Evolutionary conservation across 1,284 basidiomycete genomes (phyloP).

Genomic region (Puccinia horiana): DNA sequence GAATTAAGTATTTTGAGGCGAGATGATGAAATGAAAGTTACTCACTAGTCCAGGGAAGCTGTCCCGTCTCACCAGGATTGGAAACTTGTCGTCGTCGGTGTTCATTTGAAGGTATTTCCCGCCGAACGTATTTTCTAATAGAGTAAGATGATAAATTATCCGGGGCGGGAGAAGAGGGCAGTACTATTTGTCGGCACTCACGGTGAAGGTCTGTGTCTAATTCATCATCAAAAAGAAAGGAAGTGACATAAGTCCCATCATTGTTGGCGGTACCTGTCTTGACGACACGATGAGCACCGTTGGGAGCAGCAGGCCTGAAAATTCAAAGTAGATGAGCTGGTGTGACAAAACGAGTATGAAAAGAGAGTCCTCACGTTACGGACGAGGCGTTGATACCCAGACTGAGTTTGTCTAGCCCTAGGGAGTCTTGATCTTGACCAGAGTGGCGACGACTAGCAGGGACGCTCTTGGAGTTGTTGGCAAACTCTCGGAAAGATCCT

Average conservation of each 20-base stretch:
- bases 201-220: conserved; percentile 86
- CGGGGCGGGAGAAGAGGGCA: conserved; percentile 37
- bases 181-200: no score
- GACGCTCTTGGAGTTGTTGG: conserved; percentile 50
- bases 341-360: neutral
- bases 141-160: conserved; percentile 51
- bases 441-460: conserved; percentile 48
- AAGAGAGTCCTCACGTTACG: neutral
- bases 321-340: neutral
- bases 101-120: conserved; percentile 87
- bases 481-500: conserved; percentile 37
- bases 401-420: conserved; percentile 36
- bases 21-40: conserved; percentile 52
- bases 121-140: conserved; percentile 67
- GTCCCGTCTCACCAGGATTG: conserved; percentile 61
- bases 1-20: neutral
- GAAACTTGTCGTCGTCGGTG: conserved; percentile 80
- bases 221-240: conserved; percentile 82
- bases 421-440: conserved; percentile 35
- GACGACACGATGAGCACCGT: conserved; percentile 19
- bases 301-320: conserved; percentile 29
- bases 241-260: conserved; percentile 52
- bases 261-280: conserved; percentile 32
- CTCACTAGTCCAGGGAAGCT: conserved; percentile 67
- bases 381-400: conserved; percentile 26